These are phyloP conservation scores for Aspergillus heteromorphus DNA, from an alignment of 495 filamentous ascomycete species.

Conservation along the genomic window DNA sequence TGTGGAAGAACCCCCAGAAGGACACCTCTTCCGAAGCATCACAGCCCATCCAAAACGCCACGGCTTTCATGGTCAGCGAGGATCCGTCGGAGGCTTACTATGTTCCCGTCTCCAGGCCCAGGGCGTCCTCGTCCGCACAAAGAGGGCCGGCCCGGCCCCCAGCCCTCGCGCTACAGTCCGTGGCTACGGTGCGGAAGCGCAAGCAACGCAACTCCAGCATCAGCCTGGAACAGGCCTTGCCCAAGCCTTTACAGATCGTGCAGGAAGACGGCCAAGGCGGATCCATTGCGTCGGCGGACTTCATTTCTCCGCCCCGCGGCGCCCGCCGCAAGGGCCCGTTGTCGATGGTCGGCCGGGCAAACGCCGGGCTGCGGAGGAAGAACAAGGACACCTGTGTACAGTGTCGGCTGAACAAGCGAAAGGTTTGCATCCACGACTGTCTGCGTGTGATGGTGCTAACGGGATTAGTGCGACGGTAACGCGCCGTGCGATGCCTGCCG, in stretches of 20 bases:
- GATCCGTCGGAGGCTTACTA: slow-evolving; percentile 28
- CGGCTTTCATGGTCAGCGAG: slow-evolving; percentile 39
- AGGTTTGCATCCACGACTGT: slow-evolving; percentile 22
- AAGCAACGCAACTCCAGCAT: slow-evolving; percentile 31
- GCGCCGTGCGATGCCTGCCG: slow-evolving; percentile 46
- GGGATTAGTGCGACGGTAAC: slow-evolving; percentile 39
- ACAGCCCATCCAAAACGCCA: slow-evolving; percentile 25
- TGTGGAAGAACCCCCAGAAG: slow-evolving; percentile 29
- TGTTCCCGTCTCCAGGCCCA: slow-evolving; percentile 23
- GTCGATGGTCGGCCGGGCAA: slow-evolving; percentile 40
- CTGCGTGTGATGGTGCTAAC: not conserved
- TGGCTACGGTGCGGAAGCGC: slow-evolving; percentile 36
- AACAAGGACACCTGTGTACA: slow-evolving; percentile 48
- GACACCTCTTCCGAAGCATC: slow-evolving; percentile 22
- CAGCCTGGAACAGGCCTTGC: slow-evolving; percentile 25
- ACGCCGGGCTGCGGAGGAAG: slow-evolving; percentile 42
- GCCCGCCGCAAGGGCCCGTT: slow-evolving; percentile 45
- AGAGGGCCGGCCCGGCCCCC: slow-evolving; percentile 24
- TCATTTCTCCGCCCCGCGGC: slow-evolving; percentile 41
- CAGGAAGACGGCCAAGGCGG: slow-evolving; percentile 46
- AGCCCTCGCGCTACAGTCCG: slow-evolving; percentile 33
- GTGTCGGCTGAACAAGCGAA: slow-evolving; percentile 45
- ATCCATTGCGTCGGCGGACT: slow-evolving; percentile 45
- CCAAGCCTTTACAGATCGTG: slow-evolving; percentile 42
- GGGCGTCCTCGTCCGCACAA: slow-evolving; percentile 22